These are phyloP conservation scores for Aspergillus luchuensis DNA, from an alignment of 2,329 filamentous ascomycete genomes.

Conservation along the genomic window DNA sequence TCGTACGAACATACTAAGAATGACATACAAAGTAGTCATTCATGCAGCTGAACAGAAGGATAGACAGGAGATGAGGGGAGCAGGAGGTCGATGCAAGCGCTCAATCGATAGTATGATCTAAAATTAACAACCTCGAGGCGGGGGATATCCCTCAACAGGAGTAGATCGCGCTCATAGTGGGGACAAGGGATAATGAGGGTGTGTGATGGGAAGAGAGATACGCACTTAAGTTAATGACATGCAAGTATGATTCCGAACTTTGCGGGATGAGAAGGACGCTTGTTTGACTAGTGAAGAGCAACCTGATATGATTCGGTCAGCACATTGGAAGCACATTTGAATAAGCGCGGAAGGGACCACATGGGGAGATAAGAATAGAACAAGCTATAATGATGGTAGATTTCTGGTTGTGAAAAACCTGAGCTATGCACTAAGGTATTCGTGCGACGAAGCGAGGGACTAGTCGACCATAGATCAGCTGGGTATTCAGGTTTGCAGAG, in stretches of 20 bases:
- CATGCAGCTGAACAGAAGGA: neutral
- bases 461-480: no score
- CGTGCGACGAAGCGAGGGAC: no score
- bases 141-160: neutral
- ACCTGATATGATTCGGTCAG: neutral
- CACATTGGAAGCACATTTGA: no score
- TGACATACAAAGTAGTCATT: neutral
- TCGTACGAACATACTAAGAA: neutral
- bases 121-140: neutral
- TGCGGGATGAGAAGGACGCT: neutral
- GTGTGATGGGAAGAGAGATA: neutral
- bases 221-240: neutral
- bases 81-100: neutral
- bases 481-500: no score
- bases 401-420: no score
- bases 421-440: no score
- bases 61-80: neutral
- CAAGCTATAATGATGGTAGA: neutral
- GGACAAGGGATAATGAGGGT: neutral
- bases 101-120: neutral
- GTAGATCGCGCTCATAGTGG: neutral
- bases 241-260: neutral
- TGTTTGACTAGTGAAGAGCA: neutral
- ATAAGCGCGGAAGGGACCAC: no score
- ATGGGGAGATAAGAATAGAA: neutral